Conservation (phyloP, 768 basidiomycete genomes). For the Udeniomyces megalosporus region DNA sequence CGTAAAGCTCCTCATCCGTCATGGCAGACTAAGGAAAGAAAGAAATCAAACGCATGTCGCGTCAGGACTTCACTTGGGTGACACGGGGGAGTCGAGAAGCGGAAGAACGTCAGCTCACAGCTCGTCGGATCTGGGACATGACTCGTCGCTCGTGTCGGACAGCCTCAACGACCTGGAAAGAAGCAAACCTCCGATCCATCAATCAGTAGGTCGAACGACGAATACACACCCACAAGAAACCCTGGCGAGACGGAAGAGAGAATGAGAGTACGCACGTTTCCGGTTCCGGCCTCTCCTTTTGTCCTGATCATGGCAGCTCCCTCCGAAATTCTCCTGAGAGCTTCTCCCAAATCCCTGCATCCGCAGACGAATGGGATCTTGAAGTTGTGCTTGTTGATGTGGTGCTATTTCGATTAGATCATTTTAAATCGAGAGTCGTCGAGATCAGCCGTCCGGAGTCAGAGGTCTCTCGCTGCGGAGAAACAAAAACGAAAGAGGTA, state of each 20-base stretch:
- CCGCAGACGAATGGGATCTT: constrained; percentile 94
- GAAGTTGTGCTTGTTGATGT: constrained; percentile 91
- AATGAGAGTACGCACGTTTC: constrained; percentile 22
- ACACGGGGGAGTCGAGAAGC: background rate
- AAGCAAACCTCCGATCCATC: too few relatives aligned
- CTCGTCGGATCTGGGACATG: constrained; percentile 60
- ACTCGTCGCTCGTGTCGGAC: constrained; percentile 81
- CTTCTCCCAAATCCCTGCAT: constrained; percentile 72
- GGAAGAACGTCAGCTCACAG: too few relatives aligned
- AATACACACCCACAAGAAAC: too few relatives aligned
- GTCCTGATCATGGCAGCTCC: constrained; percentile 88
- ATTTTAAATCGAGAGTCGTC: background rate
- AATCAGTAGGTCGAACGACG: too few relatives aligned
- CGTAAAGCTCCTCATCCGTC: constrained; percentile 88
- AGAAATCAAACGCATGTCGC: background rate
- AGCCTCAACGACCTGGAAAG: constrained; percentile 35
- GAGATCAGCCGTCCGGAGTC: background rate
- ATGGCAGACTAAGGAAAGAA: constrained; percentile 44
- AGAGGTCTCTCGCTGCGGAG: background rate
- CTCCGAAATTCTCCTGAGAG: constrained; percentile 86
- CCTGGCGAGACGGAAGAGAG: too few relatives aligned
- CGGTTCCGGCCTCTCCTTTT: constrained; percentile 47
- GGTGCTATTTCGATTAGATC: constrained; percentile 40
- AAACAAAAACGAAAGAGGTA: constrained; percentile 11
- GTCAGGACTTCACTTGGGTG: background rate